phyloP scores from a whole-genome alignment of 179 eudicot genomes.

The Actinidia arguta region DNA sequence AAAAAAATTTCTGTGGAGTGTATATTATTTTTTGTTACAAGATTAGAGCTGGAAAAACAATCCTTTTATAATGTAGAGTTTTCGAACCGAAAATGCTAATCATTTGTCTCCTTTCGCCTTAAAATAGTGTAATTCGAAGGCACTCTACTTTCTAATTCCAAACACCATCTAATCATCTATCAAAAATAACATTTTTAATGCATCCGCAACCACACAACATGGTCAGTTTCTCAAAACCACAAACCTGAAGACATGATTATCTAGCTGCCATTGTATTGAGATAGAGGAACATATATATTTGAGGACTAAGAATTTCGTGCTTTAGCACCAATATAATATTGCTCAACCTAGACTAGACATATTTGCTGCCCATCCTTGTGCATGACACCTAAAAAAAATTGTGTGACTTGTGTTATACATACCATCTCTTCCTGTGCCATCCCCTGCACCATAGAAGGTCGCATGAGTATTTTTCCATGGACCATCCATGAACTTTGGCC shows the following conservation, averaged over 20 bases:
- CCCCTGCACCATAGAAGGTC: slow-evolving; percentile 66
- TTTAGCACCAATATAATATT: not conserved
- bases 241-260: no score
- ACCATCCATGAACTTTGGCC: slow-evolving; percentile 25
- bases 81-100: no score
- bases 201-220: not conserved
- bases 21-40: no score
- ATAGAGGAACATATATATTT: not conserved
- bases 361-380: not conserved
- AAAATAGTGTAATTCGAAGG: no score
- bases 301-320: not conserved
- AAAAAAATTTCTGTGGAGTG: no score
- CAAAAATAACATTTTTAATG: not conserved
- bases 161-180: no score
- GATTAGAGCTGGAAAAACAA: no score
- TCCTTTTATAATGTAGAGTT: no score
- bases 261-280: no score
- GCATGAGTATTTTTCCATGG: slow-evolving; percentile 63
- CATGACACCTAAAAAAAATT: not conserved
- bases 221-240: not conserved
- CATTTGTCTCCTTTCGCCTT: no score
- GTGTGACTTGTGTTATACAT: not conserved
- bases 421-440: slow-evolving; percentile 33
- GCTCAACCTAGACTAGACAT: not conserved
- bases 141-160: no score